Evolutionary conservation across 192 early-diverging fungal genomes (phyloP).

Genomic region (Spizellomyces punctatus): DNA sequence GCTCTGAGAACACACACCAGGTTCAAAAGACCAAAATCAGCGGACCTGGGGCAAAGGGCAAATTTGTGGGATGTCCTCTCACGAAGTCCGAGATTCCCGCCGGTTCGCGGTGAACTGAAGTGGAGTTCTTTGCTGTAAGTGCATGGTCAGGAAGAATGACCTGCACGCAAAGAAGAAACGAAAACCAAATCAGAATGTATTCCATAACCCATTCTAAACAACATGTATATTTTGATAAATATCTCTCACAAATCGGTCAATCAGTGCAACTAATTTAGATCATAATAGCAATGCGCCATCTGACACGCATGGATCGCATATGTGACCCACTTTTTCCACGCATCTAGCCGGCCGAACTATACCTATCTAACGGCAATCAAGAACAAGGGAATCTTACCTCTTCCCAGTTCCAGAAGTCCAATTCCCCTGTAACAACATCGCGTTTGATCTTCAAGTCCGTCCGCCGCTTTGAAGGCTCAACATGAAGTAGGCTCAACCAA

Average conservation of each 20-base stretch:
- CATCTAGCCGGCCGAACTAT: not conserved
- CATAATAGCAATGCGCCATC: not conserved
- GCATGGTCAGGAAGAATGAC: no score
- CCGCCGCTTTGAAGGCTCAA: slow-evolving; percentile 48
- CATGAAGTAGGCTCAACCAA: slow-evolving; percentile 41
- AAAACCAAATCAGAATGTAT: no score
- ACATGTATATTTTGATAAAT: not conserved
- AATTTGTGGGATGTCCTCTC: slow-evolving; percentile 63
- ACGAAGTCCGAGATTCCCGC: slow-evolving; percentile 66
- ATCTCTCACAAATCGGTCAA: no score
- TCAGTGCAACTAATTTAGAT: no score
- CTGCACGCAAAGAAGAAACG: no score
- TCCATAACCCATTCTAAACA: no score
- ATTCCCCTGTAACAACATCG: slow-evolving; percentile 53
- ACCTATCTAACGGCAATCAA: not conserved
- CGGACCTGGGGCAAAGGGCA: slow-evolving; percentile 77
- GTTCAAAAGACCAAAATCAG: slow-evolving; percentile 10
- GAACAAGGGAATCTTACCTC: slow-evolving; percentile 19
- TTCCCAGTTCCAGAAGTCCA: slow-evolving; percentile 33
- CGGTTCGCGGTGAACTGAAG: slow-evolving; percentile 68
- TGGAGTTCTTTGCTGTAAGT: slow-evolving; percentile 62
- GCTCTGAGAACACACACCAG: not conserved
- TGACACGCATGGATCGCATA: slow-evolving; percentile 24
- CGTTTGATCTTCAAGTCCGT: slow-evolving; percentile 55
- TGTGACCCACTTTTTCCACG: slow-evolving; percentile 25